Conservation (phyloP, 768 basidiomycete species). For the Kwoniella botswanensis region DNA sequence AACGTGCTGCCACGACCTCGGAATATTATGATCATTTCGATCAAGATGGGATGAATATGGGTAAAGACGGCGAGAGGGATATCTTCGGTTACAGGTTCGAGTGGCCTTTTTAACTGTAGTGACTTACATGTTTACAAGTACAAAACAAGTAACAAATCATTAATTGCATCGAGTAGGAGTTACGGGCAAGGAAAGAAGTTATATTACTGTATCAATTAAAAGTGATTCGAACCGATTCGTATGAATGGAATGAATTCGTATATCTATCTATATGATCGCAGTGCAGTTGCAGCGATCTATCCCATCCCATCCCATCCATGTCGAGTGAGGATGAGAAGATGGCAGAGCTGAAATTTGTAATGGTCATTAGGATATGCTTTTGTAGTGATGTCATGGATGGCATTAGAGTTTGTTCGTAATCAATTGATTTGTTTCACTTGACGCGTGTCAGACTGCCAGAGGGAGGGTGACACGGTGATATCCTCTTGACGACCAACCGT, state of each 20-base stretch:
- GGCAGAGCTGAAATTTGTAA: too few relatives aligned
- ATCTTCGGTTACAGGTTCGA: constrained; percentile 32
- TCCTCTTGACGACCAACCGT: too few relatives aligned
- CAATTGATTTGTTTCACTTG: too few relatives aligned
- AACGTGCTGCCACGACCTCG: background rate
- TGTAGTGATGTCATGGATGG: too few relatives aligned
- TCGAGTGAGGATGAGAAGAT: too few relatives aligned
- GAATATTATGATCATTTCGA: constrained; percentile 21
- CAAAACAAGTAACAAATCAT: too few relatives aligned
- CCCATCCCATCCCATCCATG: too few relatives aligned
- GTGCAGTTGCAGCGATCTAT: too few relatives aligned
- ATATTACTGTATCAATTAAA: constrained; percentile 13
- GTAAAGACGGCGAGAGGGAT: constrained; percentile 10
- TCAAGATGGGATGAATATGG: constrained; percentile 22
- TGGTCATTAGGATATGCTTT: too few relatives aligned
- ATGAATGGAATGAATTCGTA: constrained; percentile 14
- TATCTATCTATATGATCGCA: background rate
- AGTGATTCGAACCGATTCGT: background rate
- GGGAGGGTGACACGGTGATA: too few relatives aligned
- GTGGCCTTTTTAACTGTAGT: constrained; percentile 29
- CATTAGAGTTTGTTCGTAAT: too few relatives aligned
- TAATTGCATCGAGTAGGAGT: background rate
- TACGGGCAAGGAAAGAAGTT: constrained; percentile 4
- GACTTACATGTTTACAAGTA: background rate
- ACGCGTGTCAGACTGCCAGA: too few relatives aligned